Percentiles rank a stretch among this genome's conserved stretches.
These are phyloP conservation scores for Suillus weaverae DNA, from an alignment of 768 basidiomycete species.

Conservation along the genomic window DNA sequence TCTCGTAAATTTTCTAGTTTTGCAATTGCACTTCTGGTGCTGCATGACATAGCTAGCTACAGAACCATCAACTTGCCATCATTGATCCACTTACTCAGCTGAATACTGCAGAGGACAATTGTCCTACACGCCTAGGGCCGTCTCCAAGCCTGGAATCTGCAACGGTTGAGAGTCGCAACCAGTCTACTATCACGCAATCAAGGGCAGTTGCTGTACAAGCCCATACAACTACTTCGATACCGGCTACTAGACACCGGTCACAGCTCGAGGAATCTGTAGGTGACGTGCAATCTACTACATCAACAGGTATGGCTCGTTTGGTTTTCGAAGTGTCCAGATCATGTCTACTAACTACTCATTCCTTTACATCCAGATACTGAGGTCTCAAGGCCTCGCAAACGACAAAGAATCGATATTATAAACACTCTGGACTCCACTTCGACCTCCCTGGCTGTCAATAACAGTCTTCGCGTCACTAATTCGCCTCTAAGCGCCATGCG, in stretches of 20 bases:
- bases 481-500: slow-evolving; percentile 47
- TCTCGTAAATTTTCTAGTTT: slow-evolving; percentile 19
- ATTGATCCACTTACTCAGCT: slow-evolving; percentile 70
- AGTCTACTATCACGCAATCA: slow-evolving; percentile 30
- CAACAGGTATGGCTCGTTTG: slow-evolving; percentile 24
- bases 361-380: slow-evolving; percentile 43
- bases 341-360: slow-evolving; percentile 8
- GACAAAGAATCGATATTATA: slow-evolving; percentile 59
- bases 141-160: slow-evolving; percentile 50
- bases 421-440: slow-evolving; percentile 35
- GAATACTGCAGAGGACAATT: slow-evolving; percentile 55
- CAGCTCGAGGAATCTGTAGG: slow-evolving; percentile 57
- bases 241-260: slow-evolving; percentile 61
- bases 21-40: slow-evolving; percentile 19
- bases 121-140: slow-evolving; percentile 42
- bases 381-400: slow-evolving; percentile 61
- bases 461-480: slow-evolving; percentile 25
- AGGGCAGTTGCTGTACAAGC: slow-evolving; percentile 27
- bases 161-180: slow-evolving; percentile 29
- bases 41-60: slow-evolving; percentile 27
- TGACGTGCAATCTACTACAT: slow-evolving; percentile 25
- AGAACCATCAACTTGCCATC: slow-evolving; percentile 38
- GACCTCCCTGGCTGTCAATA: slow-evolving; percentile 25
- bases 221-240: slow-evolving; percentile 45
- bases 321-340: neutral